Evolutionary conservation across 257 asterid species (phyloP).

Genomic region (Anisodus tanguticus): DNA sequence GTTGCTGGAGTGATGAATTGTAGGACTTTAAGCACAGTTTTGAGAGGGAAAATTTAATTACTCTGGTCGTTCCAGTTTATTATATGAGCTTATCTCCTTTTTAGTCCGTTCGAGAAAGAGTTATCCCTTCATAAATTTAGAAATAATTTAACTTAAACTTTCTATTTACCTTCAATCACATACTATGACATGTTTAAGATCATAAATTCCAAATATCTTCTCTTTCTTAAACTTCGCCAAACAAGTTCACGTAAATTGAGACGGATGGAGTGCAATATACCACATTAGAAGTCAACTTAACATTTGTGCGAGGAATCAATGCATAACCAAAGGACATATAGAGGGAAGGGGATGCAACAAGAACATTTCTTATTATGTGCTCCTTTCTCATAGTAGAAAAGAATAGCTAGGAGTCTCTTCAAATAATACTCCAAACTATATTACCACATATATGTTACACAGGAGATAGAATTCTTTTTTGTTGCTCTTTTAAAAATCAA

Average conservation of each 20-base stretch:
- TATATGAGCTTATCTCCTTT: not conserved
- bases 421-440: not conserved
- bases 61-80: too few species aligned
- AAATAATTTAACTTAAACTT: not conserved
- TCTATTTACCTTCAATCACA: not conserved
- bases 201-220: too few species aligned
- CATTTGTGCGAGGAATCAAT: not conserved
- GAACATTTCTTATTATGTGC: not conserved
- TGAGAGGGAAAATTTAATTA: not conserved
- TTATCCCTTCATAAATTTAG: not conserved
- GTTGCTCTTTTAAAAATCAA: constrained; percentile 53
- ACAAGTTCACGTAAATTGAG: too few species aligned
- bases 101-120: too few species aligned
- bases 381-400: not conserved
- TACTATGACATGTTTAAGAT: too few species aligned
- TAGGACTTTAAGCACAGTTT: not conserved
- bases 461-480: not conserved
- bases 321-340: not conserved
- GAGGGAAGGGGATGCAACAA: not conserved
- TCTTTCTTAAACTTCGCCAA: not conserved
- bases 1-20: not conserved
- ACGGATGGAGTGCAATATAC: too few species aligned
- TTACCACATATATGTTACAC: not conserved
- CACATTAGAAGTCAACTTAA: not conserved
- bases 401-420: not conserved